These are phyloP conservation scores for Herpotrichia juniperi DNA, from an alignment of 2,329 filamentous ascomycete species.

Conservation along the genomic window DNA sequence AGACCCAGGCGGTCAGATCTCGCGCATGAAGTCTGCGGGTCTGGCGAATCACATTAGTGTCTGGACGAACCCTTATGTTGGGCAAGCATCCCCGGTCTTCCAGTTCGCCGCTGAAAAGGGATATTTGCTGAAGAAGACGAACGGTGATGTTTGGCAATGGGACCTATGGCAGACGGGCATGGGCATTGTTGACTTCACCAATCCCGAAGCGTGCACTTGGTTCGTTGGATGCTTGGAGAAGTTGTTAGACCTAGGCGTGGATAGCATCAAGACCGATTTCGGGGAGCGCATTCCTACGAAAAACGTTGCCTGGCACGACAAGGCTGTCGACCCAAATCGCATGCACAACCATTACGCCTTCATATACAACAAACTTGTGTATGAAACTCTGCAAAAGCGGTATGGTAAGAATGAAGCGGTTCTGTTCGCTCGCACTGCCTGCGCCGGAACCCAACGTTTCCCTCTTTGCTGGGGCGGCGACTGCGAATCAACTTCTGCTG, in stretches of 20 bases:
- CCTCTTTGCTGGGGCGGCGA: constrained; percentile 73
- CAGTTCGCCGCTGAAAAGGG: constrained; percentile 67
- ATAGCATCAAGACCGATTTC: constrained; percentile 78
- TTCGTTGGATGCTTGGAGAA: constrained; percentile 66
- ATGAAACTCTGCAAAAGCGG: constrained; percentile 65
- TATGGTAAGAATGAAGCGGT: constrained; percentile 62
- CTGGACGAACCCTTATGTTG: constrained; percentile 79
- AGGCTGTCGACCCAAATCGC: constrained; percentile 62
- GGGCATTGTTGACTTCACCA: constrained; percentile 76
- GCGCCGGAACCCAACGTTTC: constrained; percentile 72
- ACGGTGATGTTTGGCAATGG: constrained; percentile 75
- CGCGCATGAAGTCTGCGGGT: constrained; percentile 66
- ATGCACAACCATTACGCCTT: constrained; percentile 85
- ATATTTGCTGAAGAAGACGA: constrained; percentile 72
- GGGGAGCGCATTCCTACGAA: constrained; percentile 72
- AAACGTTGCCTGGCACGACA: constrained; percentile 69
- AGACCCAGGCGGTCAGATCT: constrained; percentile 68
- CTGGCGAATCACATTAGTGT: constrained; percentile 69
- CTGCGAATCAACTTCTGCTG: constrained; percentile 75
- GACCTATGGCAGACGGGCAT: constrained; percentile 80
- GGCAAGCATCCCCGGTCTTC: constrained; percentile 71
- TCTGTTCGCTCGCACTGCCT: constrained; percentile 71
- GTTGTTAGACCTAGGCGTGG: constrained; percentile 72
- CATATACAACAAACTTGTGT: constrained; percentile 73
- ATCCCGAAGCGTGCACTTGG: constrained; percentile 71